Percentiles rank a stretch among this genome's conserved stretches.
Conservation (phyloP, 371 early-diverging fungal genomes). For the Syncephalastrum sp. region DNA sequence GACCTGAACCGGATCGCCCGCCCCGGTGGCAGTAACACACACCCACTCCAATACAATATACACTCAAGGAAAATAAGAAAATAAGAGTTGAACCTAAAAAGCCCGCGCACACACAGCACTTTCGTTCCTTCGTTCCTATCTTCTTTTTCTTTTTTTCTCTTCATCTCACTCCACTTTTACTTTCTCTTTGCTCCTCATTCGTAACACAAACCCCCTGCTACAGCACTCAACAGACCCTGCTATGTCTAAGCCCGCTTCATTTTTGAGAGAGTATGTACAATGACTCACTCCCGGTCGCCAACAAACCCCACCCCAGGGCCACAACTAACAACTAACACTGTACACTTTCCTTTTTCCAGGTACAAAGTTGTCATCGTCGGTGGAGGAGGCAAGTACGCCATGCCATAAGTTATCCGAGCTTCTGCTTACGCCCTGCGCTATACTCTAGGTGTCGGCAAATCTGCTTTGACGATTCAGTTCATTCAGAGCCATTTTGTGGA, state of each 20-base stretch:
- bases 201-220: no score
- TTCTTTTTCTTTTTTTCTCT: not conserved
- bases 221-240: not conserved
- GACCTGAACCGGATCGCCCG: no score
- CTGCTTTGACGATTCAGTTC: slow-evolving; percentile 91
- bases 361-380: slow-evolving; percentile 85
- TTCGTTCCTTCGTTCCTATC: not conserved
- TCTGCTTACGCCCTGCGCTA: not conserved
- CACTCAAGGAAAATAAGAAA: no score
- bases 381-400: slow-evolving; percentile 69
- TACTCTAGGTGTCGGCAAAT: slow-evolving; percentile 71
- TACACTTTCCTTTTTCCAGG: slow-evolving; percentile 11
- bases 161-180: slow-evolving; percentile 1
- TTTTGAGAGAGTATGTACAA: slow-evolving; percentile 18
- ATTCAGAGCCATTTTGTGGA: slow-evolving; percentile 90
- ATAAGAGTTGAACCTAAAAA: no score
- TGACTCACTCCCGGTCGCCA: no score
- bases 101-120: no score
- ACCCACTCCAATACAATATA: no score
- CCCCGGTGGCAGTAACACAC: no score
- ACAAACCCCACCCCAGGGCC: not conserved
- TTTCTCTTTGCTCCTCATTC: slow-evolving; percentile 1
- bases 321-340: not conserved
- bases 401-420: slow-evolving; percentile 16
- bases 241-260: slow-evolving; percentile 21